Base-by-base conservation (phyloP, 352 stramenopile genomes). In the Globisporangium paroecandrum region DNA sequence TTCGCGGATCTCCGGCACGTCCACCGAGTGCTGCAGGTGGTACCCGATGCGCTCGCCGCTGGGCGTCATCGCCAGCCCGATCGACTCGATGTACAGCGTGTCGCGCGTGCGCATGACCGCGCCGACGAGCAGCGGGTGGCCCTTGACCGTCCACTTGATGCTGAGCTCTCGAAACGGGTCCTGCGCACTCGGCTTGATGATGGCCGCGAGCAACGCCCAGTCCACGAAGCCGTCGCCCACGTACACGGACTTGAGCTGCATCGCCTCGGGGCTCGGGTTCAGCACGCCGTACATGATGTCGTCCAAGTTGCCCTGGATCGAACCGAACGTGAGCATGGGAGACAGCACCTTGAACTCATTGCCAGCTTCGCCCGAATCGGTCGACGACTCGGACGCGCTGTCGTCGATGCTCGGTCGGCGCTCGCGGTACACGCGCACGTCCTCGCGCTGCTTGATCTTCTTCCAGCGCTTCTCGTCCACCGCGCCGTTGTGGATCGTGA, bases 261-360 rank as follows among this genome's bases (percentile, higher is more conserved):
- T 82, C 29, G 73, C 66, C 9, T 78, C 73, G 55, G 76, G 76
- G 0, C 62, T 73, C 4, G 77, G 74, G 25, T 70, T 70, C 29
- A 79, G 68, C 7, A 76, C 57, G 20, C 77, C 78, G 58, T 82
- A 87, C 65, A 87, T 64, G 8, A 84, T 68, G 47, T 87, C 78
- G 3, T 85, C 71, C n/a, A 87, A 60, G 55, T 61, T 71, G n/a
- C 73, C 81, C 5, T 70, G 15, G 18, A 82, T 65, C 25, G 66
- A 58, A 0, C 36, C 36, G 15, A 18, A 43, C 36, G 36, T 18
- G 12, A 43, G 36, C 36, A 43, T 13, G 57, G 49, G 57, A n/a
- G n/a, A n/a, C 57, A 36, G 57, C 34, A 51, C 34, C 20, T 12
- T 25, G n/a, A n/a, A n/a, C 1, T 24, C 32, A n/a, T n/a, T n/a